Base-by-base conservation (phyloP, 2,329 filamentous ascomycete species). In the Hymenotorrendiella dingleyae region DNA sequence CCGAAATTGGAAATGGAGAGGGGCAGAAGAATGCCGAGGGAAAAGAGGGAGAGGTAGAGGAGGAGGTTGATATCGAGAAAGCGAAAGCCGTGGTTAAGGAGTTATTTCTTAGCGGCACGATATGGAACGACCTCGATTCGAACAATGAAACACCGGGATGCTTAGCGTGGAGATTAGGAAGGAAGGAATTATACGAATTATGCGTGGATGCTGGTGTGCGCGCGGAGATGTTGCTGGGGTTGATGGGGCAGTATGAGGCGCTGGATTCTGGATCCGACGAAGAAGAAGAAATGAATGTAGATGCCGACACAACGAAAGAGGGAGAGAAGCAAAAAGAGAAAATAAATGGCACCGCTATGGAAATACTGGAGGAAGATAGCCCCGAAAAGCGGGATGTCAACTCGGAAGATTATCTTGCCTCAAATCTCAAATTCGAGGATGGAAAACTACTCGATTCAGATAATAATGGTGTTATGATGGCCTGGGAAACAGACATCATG, bases 51-150 rank as follows among this genome's bases (percentile, higher is more conserved):
- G 33, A 28, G 11, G 24, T 46, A 8, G 66, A 67, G 19, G 64
- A 67, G 20, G 34, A 54, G 22, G 56, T 30, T 48, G 54, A 62
- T 29, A 63, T 84, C 23, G 75, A 81, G 35, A 75, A 76, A 28
- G 85, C 81, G 3, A 73, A 75, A 42, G 77, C 80, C 40, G 82
- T 83, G 0, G 69, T 96, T 4, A 76, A 78, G 53, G 77, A 93
- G 58, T 73, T 97, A 6, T 80, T 97, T 47, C 76, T 90, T 58
- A 84, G 85, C 54, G 93, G 93, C 23, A 93, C 88, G 9, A 96
- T 97, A 54, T 98, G 93, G 93, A 98, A 98, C 67, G 90, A 96
- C 62, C 71, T 97, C 43, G 88, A 97, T 63, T 67, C 72, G 53
- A 83, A 86, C 54, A 77, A 88, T 56, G 91, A 97, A 71, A 97